Conservation (phyloP, 208 protist species). For the Acanthamoeba royreba region DNA sequence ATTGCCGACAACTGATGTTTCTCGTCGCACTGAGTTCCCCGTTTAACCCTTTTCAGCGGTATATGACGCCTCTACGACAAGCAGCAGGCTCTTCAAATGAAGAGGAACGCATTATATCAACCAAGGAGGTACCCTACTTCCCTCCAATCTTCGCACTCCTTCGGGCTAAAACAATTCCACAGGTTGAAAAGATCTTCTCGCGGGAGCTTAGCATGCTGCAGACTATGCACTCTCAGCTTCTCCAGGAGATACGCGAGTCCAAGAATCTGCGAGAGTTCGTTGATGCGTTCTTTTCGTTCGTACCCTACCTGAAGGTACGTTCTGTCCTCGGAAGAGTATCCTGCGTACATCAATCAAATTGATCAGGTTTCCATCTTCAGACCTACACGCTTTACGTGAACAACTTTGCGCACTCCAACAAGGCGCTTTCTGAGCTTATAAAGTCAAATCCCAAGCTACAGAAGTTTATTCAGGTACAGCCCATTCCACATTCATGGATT, state of each 20-base stretch:
- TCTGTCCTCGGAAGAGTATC: not conserved
- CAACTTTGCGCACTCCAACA: not conserved
- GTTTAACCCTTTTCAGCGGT: too few relatives aligned
- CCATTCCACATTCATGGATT: too few relatives aligned
- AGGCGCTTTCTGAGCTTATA: not conserved
- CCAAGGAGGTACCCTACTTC: not conserved
- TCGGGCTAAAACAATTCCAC: too few relatives aligned
- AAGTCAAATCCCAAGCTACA: not conserved
- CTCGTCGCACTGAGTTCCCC: too few relatives aligned
- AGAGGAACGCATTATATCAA: not conserved
- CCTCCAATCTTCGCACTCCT: too few relatives aligned
- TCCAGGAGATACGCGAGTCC: not conserved
- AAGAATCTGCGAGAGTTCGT: not conserved
- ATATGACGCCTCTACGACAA: not conserved
- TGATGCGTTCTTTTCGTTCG: not conserved
- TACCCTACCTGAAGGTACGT: slow-evolving; percentile 28
- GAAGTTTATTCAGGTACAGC: not conserved
- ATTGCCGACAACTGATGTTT: too few relatives aligned
- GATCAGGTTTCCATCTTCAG: too few relatives aligned
- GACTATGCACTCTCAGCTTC: not conserved
- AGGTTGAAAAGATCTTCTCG: slow-evolving; percentile 16
- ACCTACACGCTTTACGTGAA: slow-evolving; percentile 8
- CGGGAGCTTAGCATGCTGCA: not conserved
- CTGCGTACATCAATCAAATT: not conserved
- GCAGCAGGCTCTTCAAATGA: not conserved